A percentile compares a stretch with the other conserved stretches of the same genome.
Conservation (phyloP, 2,329 filamentous ascomycete genomes). For the Claviceps sp. region DNA sequence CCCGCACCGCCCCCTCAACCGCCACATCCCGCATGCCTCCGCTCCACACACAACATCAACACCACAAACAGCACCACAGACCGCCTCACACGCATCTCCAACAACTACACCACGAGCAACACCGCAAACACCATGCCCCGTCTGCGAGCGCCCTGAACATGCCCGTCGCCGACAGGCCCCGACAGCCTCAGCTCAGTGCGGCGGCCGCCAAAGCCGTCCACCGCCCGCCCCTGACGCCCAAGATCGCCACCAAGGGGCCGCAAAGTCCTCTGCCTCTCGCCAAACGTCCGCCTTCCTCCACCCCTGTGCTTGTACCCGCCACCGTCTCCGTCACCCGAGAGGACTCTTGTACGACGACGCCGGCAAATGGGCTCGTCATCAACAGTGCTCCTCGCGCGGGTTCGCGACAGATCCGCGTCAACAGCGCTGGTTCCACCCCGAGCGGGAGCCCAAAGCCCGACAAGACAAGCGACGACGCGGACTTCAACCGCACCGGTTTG, state of each 20-base stretch:
- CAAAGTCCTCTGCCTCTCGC: constrained; percentile 24
- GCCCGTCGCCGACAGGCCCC: constrained; percentile 42
- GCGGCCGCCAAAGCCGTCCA: constrained; percentile 40
- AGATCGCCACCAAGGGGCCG: constrained; percentile 33
- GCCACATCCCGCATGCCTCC: background rate
- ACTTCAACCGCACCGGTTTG: constrained; percentile 16
- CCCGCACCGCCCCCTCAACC: background rate
- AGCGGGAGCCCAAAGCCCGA: constrained; percentile 42
- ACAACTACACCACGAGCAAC: background rate
- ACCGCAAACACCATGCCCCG: constrained; percentile 3
- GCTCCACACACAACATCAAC: no score
- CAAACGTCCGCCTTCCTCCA: constrained; percentile 17
- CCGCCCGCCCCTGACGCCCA: constrained; percentile 38
- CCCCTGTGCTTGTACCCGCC: constrained; percentile 10
- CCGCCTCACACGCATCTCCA: no score
- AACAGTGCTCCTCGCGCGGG: constrained; percentile 73
- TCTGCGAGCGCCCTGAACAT: constrained; percentile 16
- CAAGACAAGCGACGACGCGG: constrained; percentile 26
- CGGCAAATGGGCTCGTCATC: constrained; percentile 40
- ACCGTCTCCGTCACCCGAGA: constrained; percentile 22
- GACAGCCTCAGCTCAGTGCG: constrained; percentile 56
- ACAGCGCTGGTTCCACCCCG: constrained; percentile 56
- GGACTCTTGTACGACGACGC: constrained; percentile 37
- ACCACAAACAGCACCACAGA: no score
- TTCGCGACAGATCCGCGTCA: constrained; percentile 55